These are phyloP conservation scores for Zygotorulaspora florentina DNA, from an alignment of 805 yeast species.

Conservation along the genomic window DNA sequence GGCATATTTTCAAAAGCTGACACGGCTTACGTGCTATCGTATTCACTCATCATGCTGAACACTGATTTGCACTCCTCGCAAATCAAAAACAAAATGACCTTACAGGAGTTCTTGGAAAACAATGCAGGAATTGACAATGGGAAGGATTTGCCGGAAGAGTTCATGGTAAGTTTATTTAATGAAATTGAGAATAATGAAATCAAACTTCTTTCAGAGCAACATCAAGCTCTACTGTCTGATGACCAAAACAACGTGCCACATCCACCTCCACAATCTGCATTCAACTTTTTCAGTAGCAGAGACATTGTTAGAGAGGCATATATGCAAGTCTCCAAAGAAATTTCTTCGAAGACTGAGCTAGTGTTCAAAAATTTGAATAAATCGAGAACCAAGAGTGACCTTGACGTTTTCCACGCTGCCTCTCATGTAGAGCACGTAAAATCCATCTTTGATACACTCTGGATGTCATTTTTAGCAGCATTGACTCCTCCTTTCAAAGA, in stretches of 20 bases:
- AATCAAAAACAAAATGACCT: slow-evolving; percentile 80
- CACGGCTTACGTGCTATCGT: slow-evolving; percentile 86
- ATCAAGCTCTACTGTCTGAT: slow-evolving; percentile 77
- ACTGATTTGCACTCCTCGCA: slow-evolving; percentile 92
- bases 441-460: slow-evolving; percentile 86
- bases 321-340: slow-evolving; percentile 86
- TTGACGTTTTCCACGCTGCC: slow-evolving; percentile 67
- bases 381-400: slow-evolving; percentile 41
- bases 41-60: slow-evolving; percentile 87
- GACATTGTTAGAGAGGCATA: slow-evolving; percentile 80
- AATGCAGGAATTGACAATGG: slow-evolving; percentile 93
- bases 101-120: slow-evolving; percentile 80
- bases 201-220: slow-evolving; percentile 88
- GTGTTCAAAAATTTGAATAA: slow-evolving; percentile 65
- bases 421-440: slow-evolving; percentile 84
- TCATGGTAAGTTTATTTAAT: slow-evolving; percentile 60
- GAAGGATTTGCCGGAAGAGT: slow-evolving; percentile 71
- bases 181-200: slow-evolving; percentile 86
- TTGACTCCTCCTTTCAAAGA: slow-evolving; percentile 91
- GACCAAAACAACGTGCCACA: slow-evolving; percentile 40
- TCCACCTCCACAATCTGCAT: slow-evolving; percentile 40
- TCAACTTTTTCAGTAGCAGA: slow-evolving; percentile 61
- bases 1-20: slow-evolving; percentile 86
- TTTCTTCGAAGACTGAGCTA: slow-evolving; percentile 83
- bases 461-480: slow-evolving; percentile 98